Base-by-base conservation (phyloP, 305 asterid genomes). In the Andrographis paniculata region DNA sequence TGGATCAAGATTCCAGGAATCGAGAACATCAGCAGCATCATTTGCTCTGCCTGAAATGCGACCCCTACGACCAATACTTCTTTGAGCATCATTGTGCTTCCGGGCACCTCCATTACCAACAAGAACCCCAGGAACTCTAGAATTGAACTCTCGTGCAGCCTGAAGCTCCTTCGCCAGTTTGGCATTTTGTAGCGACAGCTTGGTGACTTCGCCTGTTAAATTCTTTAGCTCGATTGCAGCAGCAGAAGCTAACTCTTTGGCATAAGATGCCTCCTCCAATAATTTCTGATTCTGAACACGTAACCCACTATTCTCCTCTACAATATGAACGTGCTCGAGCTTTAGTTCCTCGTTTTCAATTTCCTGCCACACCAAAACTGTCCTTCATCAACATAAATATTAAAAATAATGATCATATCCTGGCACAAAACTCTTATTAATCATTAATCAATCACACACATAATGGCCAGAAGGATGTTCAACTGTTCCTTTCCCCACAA, bases 191-290 rank as follows among this genome's bases (percentile, higher is more conserved):
- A 92, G 27, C 3, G 96, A 92, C 52, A 87, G 72, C 71, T 87
- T 92, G 28, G 99, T 92, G 50, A 92, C 94, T 77, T 92, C 99
- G 47, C 80, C 78, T 31, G 99, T 95, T 69, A 92, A 65, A 70
- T 70, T 87, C 74, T 92, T 92, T 48, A 92, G 70, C 61, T 92
- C 99, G 30, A 82, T 75, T 13, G 99, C 99, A 60, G 99, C 99
- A 53, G 99, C 99, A 56, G 97, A 84, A 45, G 99, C 97, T 60
- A 92, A 74, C 65, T 87, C 99, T 66, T 87, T 92, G 17, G 97
- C 99, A 41, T 92, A 92, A 47, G 93, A 87, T 60, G 95, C 93
- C 71, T 87, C 99, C 70, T 92, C 94, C 0, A 91, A 75, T 55
- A 92, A 69, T 66, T 84, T 87, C 71, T 79, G 95, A 51, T 82